Conservation (phyloP, 139 green algal species). For the Microglena sp. region DNA sequence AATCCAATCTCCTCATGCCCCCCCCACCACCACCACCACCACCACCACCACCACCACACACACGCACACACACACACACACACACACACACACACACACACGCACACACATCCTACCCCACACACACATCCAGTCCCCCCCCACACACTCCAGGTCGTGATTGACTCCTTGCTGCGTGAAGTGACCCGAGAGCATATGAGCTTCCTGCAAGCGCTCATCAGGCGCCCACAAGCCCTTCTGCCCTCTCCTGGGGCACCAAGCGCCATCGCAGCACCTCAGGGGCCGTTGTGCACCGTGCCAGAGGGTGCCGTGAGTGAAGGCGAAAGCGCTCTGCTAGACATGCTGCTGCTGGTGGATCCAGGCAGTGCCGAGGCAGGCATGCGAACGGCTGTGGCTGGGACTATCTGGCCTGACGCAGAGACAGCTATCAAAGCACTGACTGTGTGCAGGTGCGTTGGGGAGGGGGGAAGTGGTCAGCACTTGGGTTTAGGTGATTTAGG, state of each 20-base stretch:
- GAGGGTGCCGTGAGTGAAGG: neutral
- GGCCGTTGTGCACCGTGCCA: too few species aligned
- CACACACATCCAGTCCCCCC: too few species aligned
- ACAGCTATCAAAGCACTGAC: constrained; percentile 27
- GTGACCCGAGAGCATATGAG: constrained; percentile 48
- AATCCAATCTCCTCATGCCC: too few species aligned
- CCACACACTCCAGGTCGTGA: too few species aligned
- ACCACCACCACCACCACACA: too few species aligned
- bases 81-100: too few species aligned
- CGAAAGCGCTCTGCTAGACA: constrained; percentile 31
- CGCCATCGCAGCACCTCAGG: too few species aligned
- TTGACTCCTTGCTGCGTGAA: constrained; percentile 23
- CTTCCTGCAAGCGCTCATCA: constrained; percentile 29
- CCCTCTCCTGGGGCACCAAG: neutral
- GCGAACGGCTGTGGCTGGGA: constrained; percentile 36
- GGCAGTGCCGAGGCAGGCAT: constrained; percentile 34
- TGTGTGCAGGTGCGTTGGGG: constrained; percentile 41
- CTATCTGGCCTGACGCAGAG: constrained; percentile 64
- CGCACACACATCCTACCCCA: too few species aligned
- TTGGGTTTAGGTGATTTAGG: too few species aligned
- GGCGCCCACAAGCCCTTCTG: neutral
- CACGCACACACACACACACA: too few species aligned
- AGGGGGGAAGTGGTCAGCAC: too few species aligned
- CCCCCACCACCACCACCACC: too few species aligned
- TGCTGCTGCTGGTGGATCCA: constrained; percentile 29